Conservation (phyloP, 345 rosid species). For the Euphorbia pulcherrima region DNA sequence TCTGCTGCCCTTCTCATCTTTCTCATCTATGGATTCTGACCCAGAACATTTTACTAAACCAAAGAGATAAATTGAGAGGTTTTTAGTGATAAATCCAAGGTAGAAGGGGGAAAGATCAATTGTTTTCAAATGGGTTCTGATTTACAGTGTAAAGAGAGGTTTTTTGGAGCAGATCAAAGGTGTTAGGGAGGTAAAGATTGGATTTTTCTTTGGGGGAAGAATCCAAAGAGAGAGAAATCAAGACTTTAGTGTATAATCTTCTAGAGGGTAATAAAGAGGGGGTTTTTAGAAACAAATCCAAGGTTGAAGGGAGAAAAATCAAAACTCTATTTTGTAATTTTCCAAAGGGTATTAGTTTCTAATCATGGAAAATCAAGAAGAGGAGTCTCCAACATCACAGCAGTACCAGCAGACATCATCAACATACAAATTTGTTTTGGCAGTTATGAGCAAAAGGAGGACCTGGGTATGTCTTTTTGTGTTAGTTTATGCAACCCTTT, state of each 20-base stretch:
- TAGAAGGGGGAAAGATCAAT: neutral
- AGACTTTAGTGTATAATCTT: too few species aligned
- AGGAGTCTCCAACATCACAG: slow-evolving; percentile 22
- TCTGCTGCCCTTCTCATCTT: neutral
- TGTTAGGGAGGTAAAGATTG: neutral
- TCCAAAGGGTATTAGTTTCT: neutral
- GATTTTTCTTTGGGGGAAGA: too few species aligned
- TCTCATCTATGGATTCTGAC: slow-evolving; percentile 5
- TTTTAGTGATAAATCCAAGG: neutral
- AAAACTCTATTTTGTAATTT: slow-evolving; percentile 2
- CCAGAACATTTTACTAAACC: slow-evolving; percentile 1
- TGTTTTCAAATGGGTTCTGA: neutral
- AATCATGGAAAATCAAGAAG: slow-evolving; percentile 36
- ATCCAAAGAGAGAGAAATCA: too few species aligned
- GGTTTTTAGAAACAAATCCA: neutral
- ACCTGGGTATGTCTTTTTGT: slow-evolving; percentile 90
- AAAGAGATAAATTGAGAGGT: neutral
- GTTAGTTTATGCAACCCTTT: slow-evolving; percentile 61
- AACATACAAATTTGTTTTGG: slow-evolving; percentile 48
- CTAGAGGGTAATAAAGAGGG: too few species aligned
- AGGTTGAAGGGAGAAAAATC: neutral
- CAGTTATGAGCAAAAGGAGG: slow-evolving; percentile 84
- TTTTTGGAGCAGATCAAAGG: neutral
- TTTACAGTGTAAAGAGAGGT: neutral
- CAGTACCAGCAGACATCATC: slow-evolving; percentile 15